These are phyloP conservation scores for Ananas comosus DNA, from an alignment of 176 grass and related monocot species.

Conservation along the genomic window DNA sequence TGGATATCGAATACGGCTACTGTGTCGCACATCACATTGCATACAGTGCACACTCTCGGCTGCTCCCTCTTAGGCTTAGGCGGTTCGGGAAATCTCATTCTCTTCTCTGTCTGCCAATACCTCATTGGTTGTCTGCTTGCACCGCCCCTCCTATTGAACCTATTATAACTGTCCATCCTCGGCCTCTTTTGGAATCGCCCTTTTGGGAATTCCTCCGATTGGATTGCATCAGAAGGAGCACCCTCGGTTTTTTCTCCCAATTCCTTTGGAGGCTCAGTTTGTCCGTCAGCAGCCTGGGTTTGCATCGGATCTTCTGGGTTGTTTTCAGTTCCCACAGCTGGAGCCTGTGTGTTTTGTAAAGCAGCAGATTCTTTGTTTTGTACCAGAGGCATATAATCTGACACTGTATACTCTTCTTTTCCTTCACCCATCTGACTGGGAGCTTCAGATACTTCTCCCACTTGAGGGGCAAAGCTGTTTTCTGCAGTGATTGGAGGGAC, in stretches of 20 bases:
- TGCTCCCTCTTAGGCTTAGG: slow-evolving; percentile 22
- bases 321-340: slow-evolving; percentile 2
- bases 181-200: slow-evolving; percentile 10
- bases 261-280: slow-evolving; percentile 22
- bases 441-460: not conserved
- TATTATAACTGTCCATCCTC: slow-evolving; percentile 19
- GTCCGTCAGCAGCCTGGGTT: slow-evolving; percentile 13
- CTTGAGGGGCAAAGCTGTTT: slow-evolving; percentile 6
- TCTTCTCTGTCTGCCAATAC: slow-evolving; percentile 20
- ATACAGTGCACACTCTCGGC: slow-evolving; percentile 41
- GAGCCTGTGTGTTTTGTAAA: not conserved
- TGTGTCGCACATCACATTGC: slow-evolving; percentile 44
- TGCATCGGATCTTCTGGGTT: slow-evolving; percentile 12
- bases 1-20: slow-evolving; percentile 46
- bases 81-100: slow-evolving; percentile 19
- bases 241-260: slow-evolving; percentile 7
- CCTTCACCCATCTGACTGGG: slow-evolving; percentile 16
- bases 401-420: not conserved
- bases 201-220: not conserved
- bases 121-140: slow-evolving; percentile 20
- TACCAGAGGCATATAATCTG: slow-evolving; percentile 1
- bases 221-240: not conserved
- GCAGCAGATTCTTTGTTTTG: slow-evolving; percentile 7
- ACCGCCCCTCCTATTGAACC: slow-evolving; percentile 12
- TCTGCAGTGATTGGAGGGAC: slow-evolving; percentile 6